Evolutionary conservation across 106 monocot species (phyloP).

Genomic region (Posidonia australis): DNA sequence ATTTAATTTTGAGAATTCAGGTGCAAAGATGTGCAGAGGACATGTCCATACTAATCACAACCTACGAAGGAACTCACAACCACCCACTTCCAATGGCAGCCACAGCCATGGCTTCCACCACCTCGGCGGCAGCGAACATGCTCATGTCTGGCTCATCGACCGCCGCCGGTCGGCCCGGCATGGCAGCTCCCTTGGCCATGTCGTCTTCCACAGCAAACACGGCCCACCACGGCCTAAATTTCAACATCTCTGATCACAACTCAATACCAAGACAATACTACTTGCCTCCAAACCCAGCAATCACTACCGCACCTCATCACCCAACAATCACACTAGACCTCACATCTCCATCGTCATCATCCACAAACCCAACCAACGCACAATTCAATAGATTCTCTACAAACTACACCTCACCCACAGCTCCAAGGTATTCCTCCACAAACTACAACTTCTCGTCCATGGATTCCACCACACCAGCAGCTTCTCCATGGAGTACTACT

Average conservation of each 20-base stretch:
- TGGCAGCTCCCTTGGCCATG: not conserved
- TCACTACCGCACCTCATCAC: conserved; percentile 38
- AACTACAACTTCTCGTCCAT: conserved; percentile 37
- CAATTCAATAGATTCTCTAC: conserved; percentile 8
- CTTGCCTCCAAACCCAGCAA: conserved; percentile 36
- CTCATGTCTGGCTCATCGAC: conserved; percentile 47
- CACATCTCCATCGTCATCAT: conserved; percentile 35
- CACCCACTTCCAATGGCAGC: conserved; percentile 62
- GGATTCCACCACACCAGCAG: conserved; percentile 10
- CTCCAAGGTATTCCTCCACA: conserved; percentile 21
- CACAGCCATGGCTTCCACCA: conserved; percentile 83
- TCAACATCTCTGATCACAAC: conserved; percentile 7
- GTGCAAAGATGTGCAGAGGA: conserved; percentile 75
- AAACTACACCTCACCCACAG: not conserved
- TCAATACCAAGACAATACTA: conserved; percentile 27
- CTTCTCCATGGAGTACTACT: conserved; percentile 16
- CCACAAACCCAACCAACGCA: not conserved
- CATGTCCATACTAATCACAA: conserved; percentile 66
- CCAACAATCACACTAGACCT: conserved; percentile 92
- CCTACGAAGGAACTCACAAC: conserved; percentile 70
- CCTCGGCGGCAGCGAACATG: conserved; percentile 74
- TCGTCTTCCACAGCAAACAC: not conserved
- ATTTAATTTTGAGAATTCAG: conserved; percentile 13
- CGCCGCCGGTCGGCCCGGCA: conserved; percentile 15
- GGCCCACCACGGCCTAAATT: conserved; percentile 26